These are phyloP conservation scores for Abortiporus biennis DNA, from an alignment of 1,284 basidiomycete genomes.

Conservation along the genomic window DNA sequence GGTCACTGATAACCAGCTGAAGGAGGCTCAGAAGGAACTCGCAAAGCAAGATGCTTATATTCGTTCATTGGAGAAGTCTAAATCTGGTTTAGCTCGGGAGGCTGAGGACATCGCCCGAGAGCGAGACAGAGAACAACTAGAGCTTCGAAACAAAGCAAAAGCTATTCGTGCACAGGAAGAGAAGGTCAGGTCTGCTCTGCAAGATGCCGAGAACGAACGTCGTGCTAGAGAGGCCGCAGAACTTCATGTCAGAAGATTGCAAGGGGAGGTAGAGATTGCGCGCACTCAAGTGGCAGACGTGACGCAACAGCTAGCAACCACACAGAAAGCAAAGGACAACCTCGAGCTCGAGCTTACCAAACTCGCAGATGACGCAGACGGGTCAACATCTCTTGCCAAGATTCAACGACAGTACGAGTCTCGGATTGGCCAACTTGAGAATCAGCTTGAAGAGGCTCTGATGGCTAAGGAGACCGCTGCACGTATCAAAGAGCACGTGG, in stretches of 20 bases:
- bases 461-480: constrained; percentile 42
- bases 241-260: constrained; percentile 49
- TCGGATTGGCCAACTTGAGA: constrained; percentile 60
- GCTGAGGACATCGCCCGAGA: constrained; percentile 81
- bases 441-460: constrained; percentile 53
- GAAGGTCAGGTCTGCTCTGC: constrained; percentile 45
- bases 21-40: constrained; percentile 74
- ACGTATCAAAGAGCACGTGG: constrained; percentile 57
- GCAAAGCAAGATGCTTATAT: constrained; percentile 73
- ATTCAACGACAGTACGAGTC: constrained; percentile 62
- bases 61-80: constrained; percentile 79
- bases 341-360: constrained; percentile 66
- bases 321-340: constrained; percentile 59
- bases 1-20: constrained; percentile 89
- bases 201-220: constrained; percentile 61
- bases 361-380: constrained; percentile 55
- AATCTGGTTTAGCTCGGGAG: constrained; percentile 72
- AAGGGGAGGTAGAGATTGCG: constrained; percentile 50
- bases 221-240: constrained; percentile 61
- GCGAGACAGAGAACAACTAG: constrained; percentile 68
- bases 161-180: constrained; percentile 54
- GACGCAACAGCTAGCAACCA: constrained; percentile 41
- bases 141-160: constrained; percentile 64
- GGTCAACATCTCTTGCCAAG: constrained; percentile 50
- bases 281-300: constrained; percentile 49